phyloP scores from a whole-genome alignment of 306 rosid genomes.

The Medicago truncatula region MtrunA17r5.0-ANR NC_053045.1:1188001-1188500 shows the following conservation, averaged over 20 bases:
- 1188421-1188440: too few relatives aligned
- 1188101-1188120: background rate
- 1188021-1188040: slow-evolving; percentile 16
- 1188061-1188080: slow-evolving; percentile 48
- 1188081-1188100: slow-evolving; percentile 16
- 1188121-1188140: background rate
- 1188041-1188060: slow-evolving; percentile 46
- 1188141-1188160: too few relatives aligned
- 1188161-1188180: slow-evolving; percentile 17
- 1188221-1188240: too few relatives aligned
- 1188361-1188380: too few relatives aligned
- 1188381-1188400: too few relatives aligned
- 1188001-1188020: background rate
- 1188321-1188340: too few relatives aligned
- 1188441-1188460: too few relatives aligned
- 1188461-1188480: too few relatives aligned
- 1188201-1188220: slow-evolving; percentile 50
- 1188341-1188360: too few relatives aligned
- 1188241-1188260: background rate
- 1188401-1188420: too few relatives aligned
- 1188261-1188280: background rate
- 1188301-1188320: background rate
- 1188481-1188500: too few relatives aligned
- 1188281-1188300: background rate
- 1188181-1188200: slow-evolving; percentile 24